Evolutionary conservation across 2,329 filamentous ascomycete genomes (phyloP).

Genomic region (Aspergillus persii): DNA sequence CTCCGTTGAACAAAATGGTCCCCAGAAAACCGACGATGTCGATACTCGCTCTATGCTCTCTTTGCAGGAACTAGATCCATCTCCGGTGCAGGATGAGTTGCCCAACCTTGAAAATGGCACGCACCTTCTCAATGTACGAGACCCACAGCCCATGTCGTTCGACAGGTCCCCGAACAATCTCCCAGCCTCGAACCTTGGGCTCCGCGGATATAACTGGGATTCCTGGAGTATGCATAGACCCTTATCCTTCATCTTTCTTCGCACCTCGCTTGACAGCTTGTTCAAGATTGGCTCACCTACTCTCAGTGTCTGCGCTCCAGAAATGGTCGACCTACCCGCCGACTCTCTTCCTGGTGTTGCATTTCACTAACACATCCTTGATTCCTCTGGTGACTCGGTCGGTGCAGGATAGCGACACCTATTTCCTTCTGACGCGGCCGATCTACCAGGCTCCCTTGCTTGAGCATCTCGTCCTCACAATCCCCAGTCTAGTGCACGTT

Average conservation of each 20-base stretch:
- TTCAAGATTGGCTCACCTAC: not conserved
- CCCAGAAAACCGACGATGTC: constrained; percentile 26
- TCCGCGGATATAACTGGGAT: constrained; percentile 69
- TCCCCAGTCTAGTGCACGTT: constrained; percentile 74
- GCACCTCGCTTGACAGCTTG: not conserved
- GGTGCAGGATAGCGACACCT: constrained; percentile 73
- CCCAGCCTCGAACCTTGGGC: constrained; percentile 42
- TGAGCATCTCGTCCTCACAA: constrained; percentile 74
- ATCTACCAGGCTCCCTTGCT: constrained; percentile 82
- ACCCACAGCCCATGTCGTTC: constrained; percentile 9
- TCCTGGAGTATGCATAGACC: constrained; percentile 64
- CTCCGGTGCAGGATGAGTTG: constrained; percentile 65
- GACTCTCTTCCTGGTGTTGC: constrained; percentile 70
- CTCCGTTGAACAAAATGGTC: constrained; percentile 6
- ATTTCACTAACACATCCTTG: constrained; percentile 77
- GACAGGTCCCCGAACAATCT: constrained; percentile 15
- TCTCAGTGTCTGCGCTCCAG: constrained; percentile 70
- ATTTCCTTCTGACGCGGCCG: constrained; percentile 85
- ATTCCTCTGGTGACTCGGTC: constrained; percentile 74
- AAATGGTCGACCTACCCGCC: constrained; percentile 87
- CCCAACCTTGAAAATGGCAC: constrained; percentile 50
- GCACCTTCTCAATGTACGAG: constrained; percentile 38
- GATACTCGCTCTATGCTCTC: constrained; percentile 56
- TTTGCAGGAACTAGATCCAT: constrained; percentile 76
- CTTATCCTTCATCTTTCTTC: not conserved